Percentiles rank a stretch among this genome's conserved stretches.
These are phyloP conservation scores for Thecaphora thlaspeos DNA, from an alignment of 1,284 basidiomycete genomes.

Conservation along the genomic window DNA sequence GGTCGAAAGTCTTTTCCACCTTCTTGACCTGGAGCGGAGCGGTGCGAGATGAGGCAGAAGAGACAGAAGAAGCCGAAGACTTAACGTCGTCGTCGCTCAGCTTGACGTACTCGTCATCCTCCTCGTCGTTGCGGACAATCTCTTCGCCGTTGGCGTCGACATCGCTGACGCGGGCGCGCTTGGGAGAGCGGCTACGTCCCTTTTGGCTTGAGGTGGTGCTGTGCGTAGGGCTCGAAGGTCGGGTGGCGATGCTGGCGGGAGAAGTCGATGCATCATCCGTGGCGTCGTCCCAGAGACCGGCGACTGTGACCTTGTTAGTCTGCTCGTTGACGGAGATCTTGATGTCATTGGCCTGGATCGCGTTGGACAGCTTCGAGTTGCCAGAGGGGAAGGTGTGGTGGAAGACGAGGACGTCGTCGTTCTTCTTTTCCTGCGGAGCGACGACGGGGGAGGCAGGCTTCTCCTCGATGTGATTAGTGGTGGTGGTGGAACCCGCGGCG, in stretches of 20 bases:
- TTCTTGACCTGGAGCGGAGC: background rate
- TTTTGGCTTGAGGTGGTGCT: slow-evolving; percentile 20
- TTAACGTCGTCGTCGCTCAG: background rate
- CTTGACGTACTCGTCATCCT: slow-evolving; percentile 1
- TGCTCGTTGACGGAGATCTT: slow-evolving; percentile 31
- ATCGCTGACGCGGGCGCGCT: slow-evolving; percentile 34
- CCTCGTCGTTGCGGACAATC: slow-evolving; percentile 9
- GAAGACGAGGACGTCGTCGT: slow-evolving; percentile 28
- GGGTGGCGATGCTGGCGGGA: slow-evolving; percentile 1
- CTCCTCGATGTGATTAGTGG: background rate
- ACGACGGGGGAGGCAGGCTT: background rate
- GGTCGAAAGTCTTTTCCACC: slow-evolving; percentile 21
- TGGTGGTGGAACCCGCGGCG: slow-evolving; percentile 4
- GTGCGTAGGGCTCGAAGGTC: slow-evolving; percentile 23
- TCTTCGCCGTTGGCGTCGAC: slow-evolving; percentile 40
- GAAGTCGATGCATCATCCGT: no score
- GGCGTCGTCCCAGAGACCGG: slow-evolving; percentile 36
- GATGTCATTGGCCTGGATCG: slow-evolving; percentile 26
- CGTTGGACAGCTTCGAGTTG: slow-evolving; percentile 8
- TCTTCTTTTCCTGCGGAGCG: background rate
- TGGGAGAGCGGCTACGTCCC: slow-evolving; percentile 32
- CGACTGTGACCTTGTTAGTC: slow-evolving; percentile 28
- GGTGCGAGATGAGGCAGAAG: no score
- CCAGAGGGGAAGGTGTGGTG: slow-evolving; percentile 20
- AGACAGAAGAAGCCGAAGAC: background rate